These are phyloP conservation scores for Schwanniomyces sp. DNA, from an alignment of 805 yeast species.

Conservation along the genomic window DNA sequence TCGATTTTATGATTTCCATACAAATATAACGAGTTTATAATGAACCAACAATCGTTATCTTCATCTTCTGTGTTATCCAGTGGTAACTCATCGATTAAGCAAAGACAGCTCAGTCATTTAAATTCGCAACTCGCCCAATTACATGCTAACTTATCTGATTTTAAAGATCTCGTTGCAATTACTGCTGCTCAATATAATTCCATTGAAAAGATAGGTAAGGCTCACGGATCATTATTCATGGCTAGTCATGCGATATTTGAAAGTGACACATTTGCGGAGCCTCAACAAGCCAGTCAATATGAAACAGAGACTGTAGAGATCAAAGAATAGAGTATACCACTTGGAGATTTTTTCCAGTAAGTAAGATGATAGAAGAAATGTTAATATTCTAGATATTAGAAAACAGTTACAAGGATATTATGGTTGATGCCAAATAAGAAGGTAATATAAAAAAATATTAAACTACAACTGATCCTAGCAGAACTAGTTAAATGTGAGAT, in stretches of 20 bases:
- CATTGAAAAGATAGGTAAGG: slow-evolving; percentile 53
- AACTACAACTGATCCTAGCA: too few relatives aligned
- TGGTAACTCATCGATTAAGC: slow-evolving; percentile 18
- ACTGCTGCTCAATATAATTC: slow-evolving; percentile 53
- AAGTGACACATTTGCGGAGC: slow-evolving; percentile 25
- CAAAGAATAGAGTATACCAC: not conserved
- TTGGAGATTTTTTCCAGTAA: too few relatives aligned
- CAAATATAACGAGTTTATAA: not conserved
- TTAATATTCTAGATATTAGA: too few relatives aligned
- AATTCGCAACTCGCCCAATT: slow-evolving; percentile 36
- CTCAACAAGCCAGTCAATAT: not conserved
- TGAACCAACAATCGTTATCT: not conserved
- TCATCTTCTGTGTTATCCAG: not conserved
- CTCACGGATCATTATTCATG: slow-evolving; percentile 55
- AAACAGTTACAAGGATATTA: too few relatives aligned
- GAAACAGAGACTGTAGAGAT: slow-evolving; percentile 1
- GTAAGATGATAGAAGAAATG: too few relatives aligned
- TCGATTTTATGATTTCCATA: not conserved
- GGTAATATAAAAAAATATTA: too few relatives aligned
- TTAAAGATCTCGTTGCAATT: slow-evolving; percentile 49
- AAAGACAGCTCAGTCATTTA: slow-evolving; percentile 46
- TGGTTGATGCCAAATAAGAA: too few relatives aligned
- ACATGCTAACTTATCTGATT: slow-evolving; percentile 55
- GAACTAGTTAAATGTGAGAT: too few relatives aligned
- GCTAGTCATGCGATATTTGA: slow-evolving; percentile 44